These are phyloP conservation scores for Penicillium arizonense DNA, from an alignment of 495 filamentous ascomycete species.

Conservation along the genomic window DNA sequence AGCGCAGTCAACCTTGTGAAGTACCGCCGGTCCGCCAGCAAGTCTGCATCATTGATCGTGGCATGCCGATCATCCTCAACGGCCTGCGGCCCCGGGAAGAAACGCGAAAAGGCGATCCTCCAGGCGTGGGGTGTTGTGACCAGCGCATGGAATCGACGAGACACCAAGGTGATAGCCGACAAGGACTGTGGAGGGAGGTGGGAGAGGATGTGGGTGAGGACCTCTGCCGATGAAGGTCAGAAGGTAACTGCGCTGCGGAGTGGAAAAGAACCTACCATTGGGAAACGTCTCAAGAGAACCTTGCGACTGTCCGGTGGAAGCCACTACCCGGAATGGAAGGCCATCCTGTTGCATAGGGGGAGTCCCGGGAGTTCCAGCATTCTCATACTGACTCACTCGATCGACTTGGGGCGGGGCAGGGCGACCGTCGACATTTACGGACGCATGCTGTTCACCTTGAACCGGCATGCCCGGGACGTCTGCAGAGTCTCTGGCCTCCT, in stretches of 20 bases:
- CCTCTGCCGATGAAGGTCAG: conserved; percentile 58
- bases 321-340: conserved; percentile 59
- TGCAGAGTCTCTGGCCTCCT: conserved; percentile 29
- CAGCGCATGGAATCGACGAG: conserved; percentile 75
- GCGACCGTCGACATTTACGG: conserved; percentile 27
- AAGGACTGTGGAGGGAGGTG: conserved; percentile 80
- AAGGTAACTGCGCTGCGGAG: not conserved
- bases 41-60: conserved; percentile 37
- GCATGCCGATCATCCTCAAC: conserved; percentile 27
- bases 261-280: conserved; percentile 61
- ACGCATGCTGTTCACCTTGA: conserved; percentile 28
- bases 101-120: conserved; percentile 84
- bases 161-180: conserved; percentile 74
- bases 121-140: conserved; percentile 89
- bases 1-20: conserved; percentile 78
- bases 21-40: conserved; percentile 64
- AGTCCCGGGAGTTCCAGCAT: conserved; percentile 47
- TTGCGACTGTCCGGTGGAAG: conserved; percentile 48
- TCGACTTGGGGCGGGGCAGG: conserved; percentile 48
- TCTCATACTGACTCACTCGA: conserved; percentile 73
- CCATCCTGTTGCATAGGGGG: conserved; percentile 45
- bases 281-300: conserved; percentile 66
- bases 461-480: conserved; percentile 21
- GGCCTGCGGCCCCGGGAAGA: conserved; percentile 72
- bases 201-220: conserved; percentile 87